These are phyloP conservation scores for Dactylonectria macrodidyma DNA, from an alignment of 2,329 filamentous ascomycete genomes.

Conservation along the genomic window DNA sequence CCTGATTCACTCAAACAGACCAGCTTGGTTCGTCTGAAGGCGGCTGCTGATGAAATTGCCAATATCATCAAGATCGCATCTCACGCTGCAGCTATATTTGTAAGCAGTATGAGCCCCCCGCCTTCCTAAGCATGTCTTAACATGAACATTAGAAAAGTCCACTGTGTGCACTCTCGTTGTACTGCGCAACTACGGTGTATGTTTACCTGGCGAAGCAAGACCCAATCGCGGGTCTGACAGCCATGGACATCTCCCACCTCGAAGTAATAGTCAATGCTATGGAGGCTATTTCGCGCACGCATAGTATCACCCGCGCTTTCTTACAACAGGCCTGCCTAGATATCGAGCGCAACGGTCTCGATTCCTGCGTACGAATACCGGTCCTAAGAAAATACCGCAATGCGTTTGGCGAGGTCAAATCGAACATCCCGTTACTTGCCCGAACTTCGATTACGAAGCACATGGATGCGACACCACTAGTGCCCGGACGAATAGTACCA, in stretches of 20 bases:
- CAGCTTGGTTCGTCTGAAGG: constrained; percentile 81
- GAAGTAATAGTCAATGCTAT: constrained; percentile 86
- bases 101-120: constrained; percentile 60
- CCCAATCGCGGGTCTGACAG: constrained; percentile 71
- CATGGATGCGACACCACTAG: constrained; percentile 56
- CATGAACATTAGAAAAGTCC: constrained; percentile 51
- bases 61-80: constrained; percentile 86
- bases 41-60: constrained; percentile 87
- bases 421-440: constrained; percentile 65
- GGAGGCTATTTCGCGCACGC: constrained; percentile 80
- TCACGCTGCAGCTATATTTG: constrained; percentile 76
- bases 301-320: constrained; percentile 85
- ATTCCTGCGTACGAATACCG: constrained; percentile 54
- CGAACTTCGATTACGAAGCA: constrained; percentile 61
- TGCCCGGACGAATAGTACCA: constrained; percentile 63
- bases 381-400: constrained; percentile 52
- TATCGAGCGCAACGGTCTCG: constrained; percentile 70
- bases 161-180: constrained; percentile 80
- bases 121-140: background rate
- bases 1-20: constrained; percentile 75
- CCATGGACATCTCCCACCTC: constrained; percentile 65
- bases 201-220: constrained; percentile 82
- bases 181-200: constrained; percentile 88
- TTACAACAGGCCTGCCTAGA: constrained; percentile 90
- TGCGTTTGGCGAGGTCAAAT: constrained; percentile 47